These are phyloP conservation scores for Taphrina confusa DNA, from an alignment of 1,139 yeast genomes.

Conservation along the genomic window DNA sequence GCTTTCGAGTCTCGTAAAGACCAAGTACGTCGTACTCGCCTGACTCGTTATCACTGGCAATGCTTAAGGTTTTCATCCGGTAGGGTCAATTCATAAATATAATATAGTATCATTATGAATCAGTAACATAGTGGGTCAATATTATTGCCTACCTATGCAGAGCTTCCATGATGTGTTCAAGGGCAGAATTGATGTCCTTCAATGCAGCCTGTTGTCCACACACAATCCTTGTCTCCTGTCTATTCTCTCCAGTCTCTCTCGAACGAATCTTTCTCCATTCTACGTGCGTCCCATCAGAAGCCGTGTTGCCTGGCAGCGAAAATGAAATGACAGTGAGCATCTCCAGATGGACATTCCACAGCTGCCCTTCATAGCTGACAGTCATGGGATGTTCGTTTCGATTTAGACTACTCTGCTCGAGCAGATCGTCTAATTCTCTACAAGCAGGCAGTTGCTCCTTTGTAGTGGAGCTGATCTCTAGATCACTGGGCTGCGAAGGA, in stretches of 20 bases:
- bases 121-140: too few relatives aligned
- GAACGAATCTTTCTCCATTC: conserved; percentile 3
- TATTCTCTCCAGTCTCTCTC: background rate
- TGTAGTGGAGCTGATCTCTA: background rate
- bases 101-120: too few relatives aligned
- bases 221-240: background rate
- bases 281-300: background rate
- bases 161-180: too few relatives aligned
- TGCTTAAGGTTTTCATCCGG: too few relatives aligned
- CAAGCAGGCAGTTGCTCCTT: background rate
- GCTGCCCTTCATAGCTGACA: background rate
- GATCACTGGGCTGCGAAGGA: background rate
- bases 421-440: background rate
- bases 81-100: too few relatives aligned
- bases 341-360: background rate
- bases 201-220: too few relatives aligned
- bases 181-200: too few relatives aligned
- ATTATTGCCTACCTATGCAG: too few relatives aligned
- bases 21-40: too few relatives aligned
- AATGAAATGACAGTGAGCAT: background rate
- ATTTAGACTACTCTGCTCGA: background rate
- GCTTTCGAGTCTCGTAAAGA: too few relatives aligned
- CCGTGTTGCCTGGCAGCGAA: background rate
- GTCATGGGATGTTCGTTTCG: background rate
- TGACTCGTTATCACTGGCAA: too few relatives aligned